Base-by-base conservation (phyloP, 441 rosid species). In the Croton laevigatus region DNA sequence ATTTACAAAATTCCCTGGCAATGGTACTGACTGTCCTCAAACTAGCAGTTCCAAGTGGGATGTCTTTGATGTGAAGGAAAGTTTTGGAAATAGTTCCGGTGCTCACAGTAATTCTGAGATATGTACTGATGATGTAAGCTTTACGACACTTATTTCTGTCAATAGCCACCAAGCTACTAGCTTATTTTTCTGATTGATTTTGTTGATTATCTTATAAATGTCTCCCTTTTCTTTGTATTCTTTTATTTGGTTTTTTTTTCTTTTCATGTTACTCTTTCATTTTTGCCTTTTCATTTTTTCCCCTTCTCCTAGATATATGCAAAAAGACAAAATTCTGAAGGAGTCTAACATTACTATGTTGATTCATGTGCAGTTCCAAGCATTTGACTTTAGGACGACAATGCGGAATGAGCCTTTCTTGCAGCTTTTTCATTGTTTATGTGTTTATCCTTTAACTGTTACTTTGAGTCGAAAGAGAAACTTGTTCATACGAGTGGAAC, bases 401-500 rank as follows among this genome's bases (percentile, higher is more conserved):
- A 81, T 89, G 81, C 85, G 98, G 79, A 96, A 96, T 34, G 98
- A 96, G 88, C 99, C 99, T 62, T 96, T 96, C 87, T 83, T 87
- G 86, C 98, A 96, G 78, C 98, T 87, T 75, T 96, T 96, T 80
- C 99, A 96, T 79, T 93, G 87, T 81, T 89, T 93, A 19, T 96
- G 90, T 78, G 91, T 90, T 63, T 91, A 96, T 82, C 99, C 99
- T 17, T 78, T 82, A 78, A 88, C 88, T 78, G 89, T 96, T 76
- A 88, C 89, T 80, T 79, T 93, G 85, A 96, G 96, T 79, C 89
- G 99, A 80, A 93, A 96, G 82, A 90, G 94, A 85, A 96, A 96
- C 80, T 76, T 88, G 76, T 91, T 93, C 80, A 80, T 96, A 69
- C 85, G 94, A 53, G 94, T 93, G 79, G 99, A 96, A 81, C 86